Evolutionary conservation across 164 flowering plant genomes (phyloP).

Genomic region (Houttuynia cordata): DNA sequence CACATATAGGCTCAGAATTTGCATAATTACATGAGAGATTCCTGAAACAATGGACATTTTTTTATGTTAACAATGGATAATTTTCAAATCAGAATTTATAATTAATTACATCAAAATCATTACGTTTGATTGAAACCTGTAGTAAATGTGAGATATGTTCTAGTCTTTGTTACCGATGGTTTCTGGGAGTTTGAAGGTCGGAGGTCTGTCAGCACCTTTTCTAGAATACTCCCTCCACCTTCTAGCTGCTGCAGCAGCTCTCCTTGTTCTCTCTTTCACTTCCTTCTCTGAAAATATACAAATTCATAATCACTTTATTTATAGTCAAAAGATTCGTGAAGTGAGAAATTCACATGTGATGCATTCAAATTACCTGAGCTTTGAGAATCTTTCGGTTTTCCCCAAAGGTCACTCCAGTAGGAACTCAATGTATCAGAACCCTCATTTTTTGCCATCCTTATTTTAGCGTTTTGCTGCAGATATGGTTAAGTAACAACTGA

Average conservation of each 20-base stretch:
- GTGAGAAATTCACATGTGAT: neutral
- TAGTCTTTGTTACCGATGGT: conserved; percentile 42
- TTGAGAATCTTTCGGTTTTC: conserved; percentile 35
- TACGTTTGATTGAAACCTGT: neutral
- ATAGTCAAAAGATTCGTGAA: neutral
- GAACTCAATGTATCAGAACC: conserved; percentile 33
- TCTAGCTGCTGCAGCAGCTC: conserved; percentile 88
- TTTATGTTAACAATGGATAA: no score
- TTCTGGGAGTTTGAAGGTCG: conserved; percentile 76
- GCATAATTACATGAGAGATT: neutral
- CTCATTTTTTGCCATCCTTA: conserved; percentile 57
- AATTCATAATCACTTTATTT: neutral
- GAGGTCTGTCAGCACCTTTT: conserved; percentile 72
- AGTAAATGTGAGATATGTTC: conserved; percentile 1
- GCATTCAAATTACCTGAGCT: conserved; percentile 38
- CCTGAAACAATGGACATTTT: neutral
- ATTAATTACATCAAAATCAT: conserved; percentile 11
- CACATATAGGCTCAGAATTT: neutral
- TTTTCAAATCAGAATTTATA: neutral
- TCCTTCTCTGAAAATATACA: conserved; percentile 53
- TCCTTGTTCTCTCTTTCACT: conserved; percentile 56
- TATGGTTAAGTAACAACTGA: neutral
- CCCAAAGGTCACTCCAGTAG: conserved; percentile 81
- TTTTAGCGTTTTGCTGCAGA: conserved; percentile 61
- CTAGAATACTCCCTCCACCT: conserved; percentile 98